Evolutionary conservation across 1,284 basidiomycete genomes (phyloP), one percentile per base, ranked within the genome.

Genomic region (Irpex rosettiformis): DNA sequence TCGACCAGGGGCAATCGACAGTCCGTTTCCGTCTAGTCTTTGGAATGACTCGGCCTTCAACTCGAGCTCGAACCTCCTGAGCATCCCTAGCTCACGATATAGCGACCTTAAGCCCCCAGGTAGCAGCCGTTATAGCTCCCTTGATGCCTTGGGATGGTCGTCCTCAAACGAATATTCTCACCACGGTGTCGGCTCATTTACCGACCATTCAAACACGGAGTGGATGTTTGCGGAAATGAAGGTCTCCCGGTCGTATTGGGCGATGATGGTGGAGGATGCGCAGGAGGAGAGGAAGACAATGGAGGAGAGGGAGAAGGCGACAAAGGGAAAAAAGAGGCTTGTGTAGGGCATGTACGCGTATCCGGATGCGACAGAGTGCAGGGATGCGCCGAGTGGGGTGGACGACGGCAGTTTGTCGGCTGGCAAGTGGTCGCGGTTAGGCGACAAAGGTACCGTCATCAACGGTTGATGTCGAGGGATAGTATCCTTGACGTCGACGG

Each of bases 221-320:
- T n/a, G n/a, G n/a, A n/a, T n/a, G n/a, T n/a, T n/a, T n/a, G n/a
- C n/a, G n/a, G n/a, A n/a, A n/a, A n/a, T n/a, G n/a, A n/a, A n/a
- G n/a, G n/a, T n/a, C n/a, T n/a, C 61, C 91, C 91, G 0, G 91
- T 93, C 67, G 82, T 89, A 21, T 77, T 91, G 27, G 89, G 92
- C 69, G 85, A 93, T 13, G 84, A 83, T 56, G 87, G 91, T 65
- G 87, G 89, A 57, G 81, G 80, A 3, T 80, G n/a, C n/a, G n/a
- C n/a, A n/a, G n/a, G n/a, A n/a, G n/a, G n/a, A n/a, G n/a, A n/a
- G n/a, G n/a, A n/a, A n/a, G n/a, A n/a, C n/a, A n/a, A n/a, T n/a
- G n/a, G n/a, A n/a, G n/a, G n/a, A n/a, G n/a, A n/a, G n/a, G n/a
- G n/a, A n/a, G n/a, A n/a, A n/a, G n/a, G n/a, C n/a, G n/a, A n/a